These are phyloP conservation scores for Plasmopara viticola DNA, from an alignment of 352 stramenopile species.

Conservation along the genomic window DNA sequence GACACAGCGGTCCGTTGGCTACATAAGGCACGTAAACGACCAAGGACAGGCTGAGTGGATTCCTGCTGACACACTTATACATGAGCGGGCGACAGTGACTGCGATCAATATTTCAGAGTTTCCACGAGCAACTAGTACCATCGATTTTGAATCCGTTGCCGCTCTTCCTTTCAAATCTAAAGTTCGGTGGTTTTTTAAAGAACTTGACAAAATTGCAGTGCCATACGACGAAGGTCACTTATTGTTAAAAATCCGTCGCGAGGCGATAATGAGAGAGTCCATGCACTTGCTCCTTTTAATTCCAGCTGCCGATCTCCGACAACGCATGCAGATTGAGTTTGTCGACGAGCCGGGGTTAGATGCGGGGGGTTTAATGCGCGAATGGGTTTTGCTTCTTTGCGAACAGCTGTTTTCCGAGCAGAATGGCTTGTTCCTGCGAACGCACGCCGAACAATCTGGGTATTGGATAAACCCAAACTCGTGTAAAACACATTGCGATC, in stretches of 20 bases:
- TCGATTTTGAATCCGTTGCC: conserved; percentile 73
- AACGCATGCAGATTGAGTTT: conserved; percentile 78
- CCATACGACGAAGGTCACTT: conserved; percentile 77
- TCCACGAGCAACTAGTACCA: conserved; percentile 56
- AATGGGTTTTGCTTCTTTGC: conserved; percentile 75
- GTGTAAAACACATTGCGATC: conserved; percentile 52
- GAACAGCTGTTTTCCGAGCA: conserved; percentile 75
- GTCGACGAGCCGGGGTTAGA: conserved; percentile 75
- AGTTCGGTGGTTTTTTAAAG: conserved; percentile 71
- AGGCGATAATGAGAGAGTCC: conserved; percentile 67
- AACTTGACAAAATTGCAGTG: conserved; percentile 67
- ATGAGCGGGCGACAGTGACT: conserved; percentile 34
- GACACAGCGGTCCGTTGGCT: conserved; percentile 61
- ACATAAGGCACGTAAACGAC: conserved; percentile 67
- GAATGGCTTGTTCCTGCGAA: conserved; percentile 67
- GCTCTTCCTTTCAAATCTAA: conserved; percentile 67
- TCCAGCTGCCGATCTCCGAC: conserved; percentile 54
- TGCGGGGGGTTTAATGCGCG: conserved; percentile 63
- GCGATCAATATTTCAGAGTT: conserved; percentile 71
- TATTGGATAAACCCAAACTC: conserved; percentile 85
- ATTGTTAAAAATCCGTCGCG: conserved; percentile 70
- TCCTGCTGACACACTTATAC: conserved; percentile 55
- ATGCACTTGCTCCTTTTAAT: conserved; percentile 82
- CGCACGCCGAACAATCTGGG: conserved; percentile 65
- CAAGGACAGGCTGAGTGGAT: conserved; percentile 69